Percentiles rank a stretch among this genome's conserved stretches.
These are phyloP conservation scores for Rasamsonia emersonii DNA, from an alignment of 2,329 filamentous ascomycete genomes.

Conservation along the genomic window DNA sequence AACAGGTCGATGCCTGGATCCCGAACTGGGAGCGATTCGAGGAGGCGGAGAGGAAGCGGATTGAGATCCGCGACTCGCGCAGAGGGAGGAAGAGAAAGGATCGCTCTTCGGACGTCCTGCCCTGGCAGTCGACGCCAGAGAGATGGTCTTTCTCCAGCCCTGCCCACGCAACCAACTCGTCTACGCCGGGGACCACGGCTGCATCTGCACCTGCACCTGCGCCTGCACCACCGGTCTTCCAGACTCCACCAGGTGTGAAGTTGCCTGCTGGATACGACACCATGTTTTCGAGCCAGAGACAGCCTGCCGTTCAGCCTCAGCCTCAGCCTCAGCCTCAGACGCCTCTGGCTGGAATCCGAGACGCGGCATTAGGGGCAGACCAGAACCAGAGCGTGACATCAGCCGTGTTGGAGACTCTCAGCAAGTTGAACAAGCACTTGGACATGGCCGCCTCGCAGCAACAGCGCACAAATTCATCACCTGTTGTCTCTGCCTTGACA, in stretches of 20 bases:
- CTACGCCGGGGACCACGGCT: neutral
- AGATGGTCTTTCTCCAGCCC: conserved; percentile 2
- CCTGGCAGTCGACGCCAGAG: conserved; percentile 6
- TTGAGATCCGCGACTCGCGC: conserved; percentile 28
- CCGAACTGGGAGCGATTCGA: conserved; percentile 34
- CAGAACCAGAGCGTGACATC: conserved; percentile 20
- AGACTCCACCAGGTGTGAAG: conserved; percentile 15
- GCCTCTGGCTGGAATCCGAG: neutral
- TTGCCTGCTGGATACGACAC: conserved; percentile 32
- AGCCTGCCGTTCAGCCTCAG: conserved; percentile 5
- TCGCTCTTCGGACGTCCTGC: conserved; percentile 5
- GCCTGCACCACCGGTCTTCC: conserved; percentile 5
- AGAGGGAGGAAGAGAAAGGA: conserved; percentile 20
- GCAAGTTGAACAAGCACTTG: conserved; percentile 29
- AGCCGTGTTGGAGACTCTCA: conserved; percentile 28
- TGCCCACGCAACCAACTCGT: conserved; percentile 3
- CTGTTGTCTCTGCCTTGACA: conserved; percentile 18
- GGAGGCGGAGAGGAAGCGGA: conserved; percentile 27
- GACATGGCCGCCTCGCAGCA: conserved; percentile 17
- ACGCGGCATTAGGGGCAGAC: conserved; percentile 10
- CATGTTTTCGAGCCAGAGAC: conserved; percentile 24
- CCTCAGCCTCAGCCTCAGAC: conserved; percentile 3
- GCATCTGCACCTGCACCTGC: conserved; percentile 1
- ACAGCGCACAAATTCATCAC: conserved; percentile 9
- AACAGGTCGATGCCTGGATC: conserved; percentile 32